Evolutionary conservation across 2,329 filamentous ascomycete species (phyloP).

Genomic region (Delphinella strobiligena): DNA sequence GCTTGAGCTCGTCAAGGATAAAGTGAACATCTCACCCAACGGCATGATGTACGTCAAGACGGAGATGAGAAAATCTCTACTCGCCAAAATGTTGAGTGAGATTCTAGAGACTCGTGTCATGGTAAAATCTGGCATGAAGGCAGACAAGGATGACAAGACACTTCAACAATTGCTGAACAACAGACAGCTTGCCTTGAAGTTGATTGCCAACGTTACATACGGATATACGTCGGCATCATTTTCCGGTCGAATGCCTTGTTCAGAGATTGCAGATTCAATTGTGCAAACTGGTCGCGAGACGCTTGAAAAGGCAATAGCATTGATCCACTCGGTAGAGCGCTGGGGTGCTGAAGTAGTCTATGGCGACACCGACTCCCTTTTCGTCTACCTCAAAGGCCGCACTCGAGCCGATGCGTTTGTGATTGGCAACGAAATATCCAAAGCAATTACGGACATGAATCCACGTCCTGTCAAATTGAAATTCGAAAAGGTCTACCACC

Average conservation of each 20-base stretch:
- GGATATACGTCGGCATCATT: conserved; percentile 96
- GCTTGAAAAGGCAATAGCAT: conserved; percentile 80
- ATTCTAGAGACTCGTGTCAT: conserved; percentile 93
- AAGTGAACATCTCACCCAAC: conserved; percentile 89
- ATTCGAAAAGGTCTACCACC: conserved; percentile 97
- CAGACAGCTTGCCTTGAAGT: conserved; percentile 81
- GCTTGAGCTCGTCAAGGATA: conserved; percentile 64
- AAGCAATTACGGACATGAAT: conserved; percentile 77
- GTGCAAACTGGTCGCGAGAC: conserved; percentile 94
- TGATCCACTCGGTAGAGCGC: conserved; percentile 74
- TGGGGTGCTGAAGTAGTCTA: conserved; percentile 98
- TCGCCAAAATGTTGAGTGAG: conserved; percentile 94
- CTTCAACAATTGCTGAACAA: conserved; percentile 86
- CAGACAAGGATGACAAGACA: conserved; percentile 75
- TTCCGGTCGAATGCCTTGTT: conserved; percentile 93
- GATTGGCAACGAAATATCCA: conserved; percentile 84
- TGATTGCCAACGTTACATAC: conserved; percentile 98
- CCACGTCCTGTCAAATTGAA: conserved; percentile 89
- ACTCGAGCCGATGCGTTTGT: conserved; percentile 81
- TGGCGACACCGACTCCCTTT: conserved; percentile 92
- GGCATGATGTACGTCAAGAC: conserved; percentile 91
- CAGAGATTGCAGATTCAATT: conserved; percentile 95
- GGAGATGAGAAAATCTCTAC: conserved; percentile 72
- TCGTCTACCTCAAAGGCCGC: conserved; percentile 77
- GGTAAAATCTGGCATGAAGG: conserved; percentile 96